Percentiles rank a stretch among this genome's conserved stretches.
These are phyloP conservation scores for Phialophora verrucosa DNA, from an alignment of 2,329 filamentous ascomycete species.

Conservation along the genomic window DNA sequence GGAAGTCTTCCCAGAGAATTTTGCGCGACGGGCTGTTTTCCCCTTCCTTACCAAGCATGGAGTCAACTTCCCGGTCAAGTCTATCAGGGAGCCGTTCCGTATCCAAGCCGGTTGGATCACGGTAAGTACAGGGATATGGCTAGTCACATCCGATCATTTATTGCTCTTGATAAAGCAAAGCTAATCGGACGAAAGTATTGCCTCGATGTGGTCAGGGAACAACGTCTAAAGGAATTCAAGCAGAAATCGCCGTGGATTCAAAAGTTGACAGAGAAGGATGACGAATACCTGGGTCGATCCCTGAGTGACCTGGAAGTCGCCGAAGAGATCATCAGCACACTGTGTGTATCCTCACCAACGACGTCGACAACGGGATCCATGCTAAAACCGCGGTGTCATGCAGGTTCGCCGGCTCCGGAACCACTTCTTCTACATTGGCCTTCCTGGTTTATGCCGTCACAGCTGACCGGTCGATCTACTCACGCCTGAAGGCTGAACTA, in stretches of 20 bases:
- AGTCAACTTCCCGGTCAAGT: not conserved
- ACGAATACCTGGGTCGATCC: conserved; percentile 6
- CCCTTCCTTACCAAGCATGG: conserved; percentile 2
- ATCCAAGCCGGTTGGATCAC: conserved; percentile 8
- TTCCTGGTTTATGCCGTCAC: conserved; percentile 8
- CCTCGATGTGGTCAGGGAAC: not conserved
- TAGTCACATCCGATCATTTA: not conserved
- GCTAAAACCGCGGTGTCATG: not conserved
- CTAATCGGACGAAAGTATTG: conserved; percentile 6
- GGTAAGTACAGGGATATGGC: not conserved
- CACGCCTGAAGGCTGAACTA: conserved; percentile 4
- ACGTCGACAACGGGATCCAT: not conserved
- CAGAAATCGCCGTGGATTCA: conserved; percentile 3
- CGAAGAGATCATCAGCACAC: conserved; percentile 8
- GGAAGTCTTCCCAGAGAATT: conserved; percentile 8
- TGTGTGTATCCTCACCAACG: not conserved
- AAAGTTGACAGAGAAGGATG: conserved; percentile 8
- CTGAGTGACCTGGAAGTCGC: conserved; percentile 10
- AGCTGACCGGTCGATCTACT: conserved; percentile 3
- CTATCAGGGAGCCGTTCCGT: conserved; percentile 2
- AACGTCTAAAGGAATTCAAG: not conserved
- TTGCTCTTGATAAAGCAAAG: too few relatives aligned
- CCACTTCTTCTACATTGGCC: not conserved
- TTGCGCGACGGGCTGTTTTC: conserved; percentile 1
- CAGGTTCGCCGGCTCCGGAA: conserved; percentile 10